A percentile compares a stretch with the other conserved stretches of the same genome.
Conservation (phyloP, 352 stramenopile species). For the Globisporangium parvum region DNA sequence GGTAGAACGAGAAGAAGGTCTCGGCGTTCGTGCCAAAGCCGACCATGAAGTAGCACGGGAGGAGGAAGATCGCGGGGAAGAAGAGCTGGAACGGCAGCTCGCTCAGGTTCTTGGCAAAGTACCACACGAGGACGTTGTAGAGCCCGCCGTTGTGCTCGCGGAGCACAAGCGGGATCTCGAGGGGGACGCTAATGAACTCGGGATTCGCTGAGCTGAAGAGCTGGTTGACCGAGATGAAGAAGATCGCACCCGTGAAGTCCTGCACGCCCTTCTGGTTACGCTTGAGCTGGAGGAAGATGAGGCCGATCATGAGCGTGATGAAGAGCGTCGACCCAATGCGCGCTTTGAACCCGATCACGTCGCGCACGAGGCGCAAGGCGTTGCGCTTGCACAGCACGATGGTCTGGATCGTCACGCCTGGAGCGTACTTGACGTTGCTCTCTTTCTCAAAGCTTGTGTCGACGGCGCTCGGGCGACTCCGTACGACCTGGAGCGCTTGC, state of each 20-base stretch:
- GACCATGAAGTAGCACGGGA: slow-evolving; percentile 35
- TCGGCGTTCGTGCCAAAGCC: slow-evolving; percentile 25
- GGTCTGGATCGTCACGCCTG: slow-evolving; percentile 13
- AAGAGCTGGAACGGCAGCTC: slow-evolving; percentile 29
- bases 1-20: slow-evolving; percentile 30
- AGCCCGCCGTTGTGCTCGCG: slow-evolving; percentile 29
- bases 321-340: slow-evolving; percentile 26
- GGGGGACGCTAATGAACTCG: slow-evolving; percentile 26
- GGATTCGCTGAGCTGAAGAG: slow-evolving; percentile 24
- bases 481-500: slow-evolving; percentile 3
- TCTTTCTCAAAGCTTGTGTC: slow-evolving; percentile 8
- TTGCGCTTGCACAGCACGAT: slow-evolving; percentile 27
- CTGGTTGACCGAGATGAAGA: slow-evolving; percentile 33
- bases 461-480: background rate
- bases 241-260: slow-evolving; percentile 31
- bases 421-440: slow-evolving; percentile 8
- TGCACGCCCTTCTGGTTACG: slow-evolving; percentile 25
- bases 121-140: slow-evolving; percentile 30
- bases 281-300: slow-evolving; percentile 31
- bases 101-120: slow-evolving; percentile 33
- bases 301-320: slow-evolving; percentile 25
- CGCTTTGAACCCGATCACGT: slow-evolving; percentile 26
- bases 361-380: slow-evolving; percentile 22
- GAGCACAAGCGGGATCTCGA: slow-evolving; percentile 30
- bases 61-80: slow-evolving; percentile 24